Base-by-base conservation (phyloP, 2,329 filamentous ascomycete species). In the Cercospora sesami region DNA sequence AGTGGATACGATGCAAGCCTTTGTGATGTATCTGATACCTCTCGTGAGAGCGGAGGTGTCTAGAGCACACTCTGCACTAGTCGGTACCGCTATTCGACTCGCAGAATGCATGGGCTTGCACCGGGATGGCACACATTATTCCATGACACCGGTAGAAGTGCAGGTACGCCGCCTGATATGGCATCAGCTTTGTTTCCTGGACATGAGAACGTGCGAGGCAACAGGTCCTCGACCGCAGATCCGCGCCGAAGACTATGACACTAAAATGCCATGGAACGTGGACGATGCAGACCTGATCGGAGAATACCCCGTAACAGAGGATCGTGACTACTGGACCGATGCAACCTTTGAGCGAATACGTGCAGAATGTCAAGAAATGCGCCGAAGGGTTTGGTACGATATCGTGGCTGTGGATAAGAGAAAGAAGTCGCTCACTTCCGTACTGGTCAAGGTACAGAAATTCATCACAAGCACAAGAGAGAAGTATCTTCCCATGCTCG, bases 61-160 rank as follows among this genome's bases (percentile, higher is more conserved):
- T 7, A 83, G 91, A 69, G 87, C 89, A 4, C 91, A 93, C 78
- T 91, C 90, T 4, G 89, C 90, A 4, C 82, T 93, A 1, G 86
- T 91, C 4, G 90, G 90, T 2, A 88, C 90, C 14, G 90, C 89
- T 4, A 89, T 93, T 51, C 85, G 91, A 16, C 86, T 93, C 76
- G 91, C 90, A 6, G 89, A 93, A 80, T 92, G 90, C 74, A 92
- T 93, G 89, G 90, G 90, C 1, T 80, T 93, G 18, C 89, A 93
- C 75, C 85, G 89, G 8, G 91, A 93, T 71, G 89, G 89, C 16
- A 85, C 87, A 53, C 83, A 85, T 9, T 92, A 91, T 73, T 87
- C 86, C 1, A 83, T 90, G 66, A 86, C 84, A 2, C 85, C 90
- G 0, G 80, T 92, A 2, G 90, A 93, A 73, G 89, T 87, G 0